Base-by-base conservation (phyloP, 371 early-diverging fungal species). In the Apophysomyces ossiformis region DNA sequence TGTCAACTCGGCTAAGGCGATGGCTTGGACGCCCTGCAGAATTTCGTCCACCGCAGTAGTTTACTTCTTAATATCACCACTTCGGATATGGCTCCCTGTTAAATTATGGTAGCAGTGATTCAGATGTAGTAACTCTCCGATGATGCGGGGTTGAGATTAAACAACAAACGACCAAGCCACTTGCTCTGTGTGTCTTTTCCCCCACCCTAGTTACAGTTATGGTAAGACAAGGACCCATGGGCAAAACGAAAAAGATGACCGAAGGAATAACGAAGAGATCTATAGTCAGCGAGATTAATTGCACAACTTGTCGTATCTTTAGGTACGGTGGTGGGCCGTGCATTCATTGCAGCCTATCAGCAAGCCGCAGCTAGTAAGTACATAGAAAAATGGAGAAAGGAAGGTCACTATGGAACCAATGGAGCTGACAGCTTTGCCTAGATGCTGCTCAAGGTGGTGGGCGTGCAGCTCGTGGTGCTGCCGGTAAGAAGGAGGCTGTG, bases 301-400 rank as follows among this genome's bases (percentile, higher is more conserved):
- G 90, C 94, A 44, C 95, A 97, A 78, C 86, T 98, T 73, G 81
- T 96, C 39, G 77, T 96, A 9, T 89, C 89, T 61, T 93, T 96
- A 45, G 83, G 92, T 11, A 92, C 91, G 61, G 94, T 98, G 69
- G 84, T 96, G 43, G 95, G 96, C 45, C 88, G 90, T 73, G 98
- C 98, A 32, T 95, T 96, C 75, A 86, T 93, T 69, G 97, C 95
- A 44, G 97, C 98, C 26, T 96, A 94, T 77, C 92, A 90, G 61
- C 92, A 95, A 73, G 97, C 96, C 11, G 90, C 94, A 50, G 93
- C 92, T 35, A 93, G 95, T 96, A 90, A 69, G 90, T 86, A 36
- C 12, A 50, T 6, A 8, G 21, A 11, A 50, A 18, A 50, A 35
- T 4, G 3, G 38, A 36, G 13, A n/a, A n/a, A 58, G 21, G 60